Percentiles rank a stretch among this genome's conserved stretches.
These are phyloP conservation scores for Brassica hybrid DNA, from an alignment of 441 rosid species.

Conservation along the genomic window DNA sequence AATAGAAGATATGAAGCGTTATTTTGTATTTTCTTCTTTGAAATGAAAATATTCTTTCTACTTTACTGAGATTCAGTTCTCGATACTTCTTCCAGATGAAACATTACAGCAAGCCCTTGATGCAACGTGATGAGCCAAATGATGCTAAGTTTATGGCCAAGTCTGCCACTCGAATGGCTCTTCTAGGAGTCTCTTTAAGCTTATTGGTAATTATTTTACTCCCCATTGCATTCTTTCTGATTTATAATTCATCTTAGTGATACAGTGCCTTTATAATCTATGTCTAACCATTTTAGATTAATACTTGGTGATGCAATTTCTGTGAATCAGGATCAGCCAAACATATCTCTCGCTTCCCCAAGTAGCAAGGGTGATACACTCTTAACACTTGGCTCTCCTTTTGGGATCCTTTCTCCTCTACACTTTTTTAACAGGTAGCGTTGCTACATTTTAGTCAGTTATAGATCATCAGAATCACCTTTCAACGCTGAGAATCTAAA, in stretches of 20 bases:
- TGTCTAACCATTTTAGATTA: constrained; percentile 8
- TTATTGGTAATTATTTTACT: constrained; percentile 53
- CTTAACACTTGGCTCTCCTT: constrained; percentile 93
- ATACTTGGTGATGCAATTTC: constrained; percentile 25
- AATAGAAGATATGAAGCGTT: neutral
- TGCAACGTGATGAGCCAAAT: constrained; percentile 50
- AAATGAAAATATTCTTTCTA: neutral
- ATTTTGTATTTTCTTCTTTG: constrained; percentile 11
- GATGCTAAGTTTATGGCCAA: constrained; percentile 57
- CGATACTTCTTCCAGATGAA: constrained; percentile 47
- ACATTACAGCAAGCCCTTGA: constrained; percentile 43
- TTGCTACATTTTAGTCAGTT: constrained; percentile 1
- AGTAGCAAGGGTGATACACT: constrained; percentile 72
- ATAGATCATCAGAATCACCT: constrained; percentile 1
- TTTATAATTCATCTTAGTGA: constrained; percentile 1
- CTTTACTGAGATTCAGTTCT: constrained; percentile 23
- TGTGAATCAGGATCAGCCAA: constrained; percentile 63
- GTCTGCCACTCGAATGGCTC: constrained; percentile 75
- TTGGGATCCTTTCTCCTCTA: constrained; percentile 82
- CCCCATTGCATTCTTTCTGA: constrained; percentile 10
- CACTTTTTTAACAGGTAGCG: constrained; percentile 90
- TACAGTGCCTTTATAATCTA: neutral
- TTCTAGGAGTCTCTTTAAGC: constrained; percentile 67
- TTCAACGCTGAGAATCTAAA: constrained; percentile 24
- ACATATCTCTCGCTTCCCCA: constrained; percentile 47